Evolutionary conservation across 192 early-diverging fungal species (phyloP).

Genomic region (Gryganskiella cystojenkinii): DNA sequence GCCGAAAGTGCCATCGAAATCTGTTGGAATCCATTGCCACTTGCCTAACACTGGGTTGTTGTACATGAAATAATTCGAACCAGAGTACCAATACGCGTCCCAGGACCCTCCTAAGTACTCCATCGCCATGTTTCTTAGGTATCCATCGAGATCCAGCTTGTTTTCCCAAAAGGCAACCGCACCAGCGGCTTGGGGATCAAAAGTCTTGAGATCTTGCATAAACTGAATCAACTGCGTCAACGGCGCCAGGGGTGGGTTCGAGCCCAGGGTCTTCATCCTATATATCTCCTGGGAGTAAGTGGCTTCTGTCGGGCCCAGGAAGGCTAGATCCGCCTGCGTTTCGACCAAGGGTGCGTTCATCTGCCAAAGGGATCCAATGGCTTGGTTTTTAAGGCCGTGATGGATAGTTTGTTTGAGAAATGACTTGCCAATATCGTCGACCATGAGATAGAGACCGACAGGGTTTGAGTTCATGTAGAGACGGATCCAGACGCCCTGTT

Average conservation of each 20-base stretch:
- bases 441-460: slow-evolving; percentile 42
- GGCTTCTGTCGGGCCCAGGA: background rate
- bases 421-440: slow-evolving; percentile 36
- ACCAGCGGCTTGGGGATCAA: background rate
- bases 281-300: slow-evolving; percentile 32
- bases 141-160: slow-evolving; percentile 6
- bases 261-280: slow-evolving; percentile 19
- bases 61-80: slow-evolving; percentile 51
- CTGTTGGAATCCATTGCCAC: slow-evolving; percentile 53
- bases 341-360: slow-evolving; percentile 39
- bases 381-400: slow-evolving; percentile 3
- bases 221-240: slow-evolving; percentile 37
- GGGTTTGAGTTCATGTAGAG: slow-evolving; percentile 41
- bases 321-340: slow-evolving; percentile 31
- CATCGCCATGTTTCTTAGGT: slow-evolving; percentile 29
- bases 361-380: slow-evolving; percentile 26
- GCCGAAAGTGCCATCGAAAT: slow-evolving; percentile 55
- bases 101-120: slow-evolving; percentile 52
- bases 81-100: slow-evolving; percentile 55
- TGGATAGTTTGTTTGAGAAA: slow-evolving; percentile 44
- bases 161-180: background rate
- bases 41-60: slow-evolving; percentile 33
- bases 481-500: slow-evolving; percentile 27
- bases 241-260: slow-evolving; percentile 5
- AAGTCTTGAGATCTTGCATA: slow-evolving; percentile 28